Evolutionary conservation across 2,329 filamentous ascomycete species (phyloP).

Genomic region (Fusarium siculi): DNA sequence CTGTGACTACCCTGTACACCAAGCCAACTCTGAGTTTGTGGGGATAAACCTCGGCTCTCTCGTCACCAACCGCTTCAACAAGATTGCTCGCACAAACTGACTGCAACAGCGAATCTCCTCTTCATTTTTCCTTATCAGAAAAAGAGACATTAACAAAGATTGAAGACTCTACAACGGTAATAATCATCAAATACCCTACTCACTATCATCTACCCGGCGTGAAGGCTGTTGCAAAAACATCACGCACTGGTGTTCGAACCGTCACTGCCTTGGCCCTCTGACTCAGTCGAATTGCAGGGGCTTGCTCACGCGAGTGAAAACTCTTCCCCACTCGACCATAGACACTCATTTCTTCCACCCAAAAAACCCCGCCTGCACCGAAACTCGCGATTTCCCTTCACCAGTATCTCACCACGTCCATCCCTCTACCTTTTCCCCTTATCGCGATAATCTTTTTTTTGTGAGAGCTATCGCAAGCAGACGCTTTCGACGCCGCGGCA

Average conservation of each 20-base stretch:
- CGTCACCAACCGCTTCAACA: not conserved
- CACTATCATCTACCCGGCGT: accelerated
- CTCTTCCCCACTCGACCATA: slow-evolving; percentile 49
- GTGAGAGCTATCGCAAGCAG: not conserved
- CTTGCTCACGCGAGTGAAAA: slow-evolving; percentile 19
- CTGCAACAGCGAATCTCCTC: not conserved
- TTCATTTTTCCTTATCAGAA: not conserved
- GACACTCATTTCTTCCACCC: slow-evolving; percentile 10
- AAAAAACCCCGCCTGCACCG: slow-evolving; percentile 39
- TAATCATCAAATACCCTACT: not conserved
- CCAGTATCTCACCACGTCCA: slow-evolving; percentile 35
- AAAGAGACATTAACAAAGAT: not conserved
- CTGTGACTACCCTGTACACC: not conserved
- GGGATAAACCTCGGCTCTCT: slow-evolving; percentile 3
- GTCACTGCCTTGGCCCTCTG: slow-evolving; percentile 35
- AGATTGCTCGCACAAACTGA: not conserved
- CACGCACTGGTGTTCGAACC: slow-evolving; percentile 41
- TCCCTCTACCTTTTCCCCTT: slow-evolving; percentile 4
- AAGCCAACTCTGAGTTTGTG: not conserved
- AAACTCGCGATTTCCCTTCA: slow-evolving; percentile 39
- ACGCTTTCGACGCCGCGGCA: not conserved
- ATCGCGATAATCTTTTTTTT: slow-evolving; percentile 32
- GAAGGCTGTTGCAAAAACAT: slow-evolving; percentile 19
- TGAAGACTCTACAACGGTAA: not conserved
- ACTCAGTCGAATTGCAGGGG: slow-evolving; percentile 28